Conservation (phyloP, 257 asterid species). For the Petunia secreta region DNA sequence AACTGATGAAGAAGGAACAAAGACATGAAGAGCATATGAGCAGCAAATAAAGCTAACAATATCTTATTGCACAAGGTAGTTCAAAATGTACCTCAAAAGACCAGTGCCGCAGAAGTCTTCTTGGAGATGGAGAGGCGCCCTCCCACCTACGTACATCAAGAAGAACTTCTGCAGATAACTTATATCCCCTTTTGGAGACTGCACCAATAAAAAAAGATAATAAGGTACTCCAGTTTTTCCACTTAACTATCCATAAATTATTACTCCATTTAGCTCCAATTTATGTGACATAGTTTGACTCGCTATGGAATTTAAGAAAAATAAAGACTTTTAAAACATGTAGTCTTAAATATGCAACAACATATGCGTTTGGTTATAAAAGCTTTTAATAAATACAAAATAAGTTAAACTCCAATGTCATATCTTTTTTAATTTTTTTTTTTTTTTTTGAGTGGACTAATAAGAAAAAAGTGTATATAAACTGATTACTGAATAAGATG, state of each 20-base stretch:
- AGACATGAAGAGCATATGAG: not conserved
- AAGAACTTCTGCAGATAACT: constrained; percentile 93
- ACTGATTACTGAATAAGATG: too few species aligned
- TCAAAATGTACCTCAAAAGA: constrained; percentile 68
- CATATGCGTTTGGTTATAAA: too few species aligned
- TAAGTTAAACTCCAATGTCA: too few species aligned
- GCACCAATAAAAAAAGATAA: constrained; percentile 35
- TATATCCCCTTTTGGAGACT: constrained; percentile 99
- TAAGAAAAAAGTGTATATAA: too few species aligned
- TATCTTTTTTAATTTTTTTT: too few species aligned
- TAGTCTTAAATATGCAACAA: too few species aligned
- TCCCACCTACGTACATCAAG: constrained; percentile 96
- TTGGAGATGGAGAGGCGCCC: constrained; percentile 92
- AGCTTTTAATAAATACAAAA: too few species aligned
- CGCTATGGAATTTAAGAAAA: too few species aligned
- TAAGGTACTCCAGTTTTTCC: constrained; percentile 15
- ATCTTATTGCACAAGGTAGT: not conserved
- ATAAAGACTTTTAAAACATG: too few species aligned
- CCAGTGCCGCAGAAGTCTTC: constrained; percentile 99
- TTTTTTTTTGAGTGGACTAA: too few species aligned
- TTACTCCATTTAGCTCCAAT: too few species aligned
- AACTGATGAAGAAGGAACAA: not conserved
- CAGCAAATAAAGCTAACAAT: not conserved
- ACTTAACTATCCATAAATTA: not conserved
- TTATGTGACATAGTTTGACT: too few species aligned